Evolutionary conservation across 2,329 filamentous ascomycete species (phyloP).

Genomic region (Paraphoma sp.): DNA sequence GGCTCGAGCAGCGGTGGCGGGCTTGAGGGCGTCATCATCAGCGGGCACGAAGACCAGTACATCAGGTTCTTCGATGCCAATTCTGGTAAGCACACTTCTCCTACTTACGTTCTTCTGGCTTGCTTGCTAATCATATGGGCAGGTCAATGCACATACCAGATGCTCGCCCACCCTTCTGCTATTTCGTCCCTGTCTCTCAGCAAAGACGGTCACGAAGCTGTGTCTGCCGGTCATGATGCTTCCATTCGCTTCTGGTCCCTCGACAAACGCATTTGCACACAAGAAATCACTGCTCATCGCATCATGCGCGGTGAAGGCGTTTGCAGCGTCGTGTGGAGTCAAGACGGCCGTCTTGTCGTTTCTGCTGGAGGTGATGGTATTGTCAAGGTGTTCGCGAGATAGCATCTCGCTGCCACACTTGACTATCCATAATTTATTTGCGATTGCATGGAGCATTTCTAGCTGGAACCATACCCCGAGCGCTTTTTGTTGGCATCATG

Average conservation of each 20-base stretch:
- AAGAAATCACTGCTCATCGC: slow-evolving; percentile 92
- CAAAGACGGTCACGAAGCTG: slow-evolving; percentile 90
- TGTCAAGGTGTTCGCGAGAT: slow-evolving; percentile 80
- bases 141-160: slow-evolving; percentile 99
- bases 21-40: slow-evolving; percentile 92
- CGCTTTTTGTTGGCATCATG: slow-evolving; percentile 16
- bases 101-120: not conserved
- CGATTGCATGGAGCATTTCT: slow-evolving; percentile 24
- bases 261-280: slow-evolving; percentile 92
- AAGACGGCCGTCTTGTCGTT: slow-evolving; percentile 92
- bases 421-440: slow-evolving; percentile 14
- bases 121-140: slow-evolving; percentile 6
- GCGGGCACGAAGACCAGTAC: slow-evolving; percentile 94
- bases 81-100: slow-evolving; percentile 74
- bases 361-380: slow-evolving; percentile 94
- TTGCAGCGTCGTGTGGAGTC: slow-evolving; percentile 93
- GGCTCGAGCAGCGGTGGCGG: slow-evolving; percentile 74
- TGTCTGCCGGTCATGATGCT: slow-evolving; percentile 94
- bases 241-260: slow-evolving; percentile 96
- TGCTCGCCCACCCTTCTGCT: slow-evolving; percentile 93
- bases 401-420: slow-evolving; percentile 17
- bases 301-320: slow-evolving; percentile 96
- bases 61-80: slow-evolving; percentile 99
- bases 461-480: slow-evolving; percentile 25
- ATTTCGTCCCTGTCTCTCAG: slow-evolving; percentile 92